Evolutionary conservation across 257 asterid genomes (phyloP).

Genomic region (Cinchona pubescens): DNA sequence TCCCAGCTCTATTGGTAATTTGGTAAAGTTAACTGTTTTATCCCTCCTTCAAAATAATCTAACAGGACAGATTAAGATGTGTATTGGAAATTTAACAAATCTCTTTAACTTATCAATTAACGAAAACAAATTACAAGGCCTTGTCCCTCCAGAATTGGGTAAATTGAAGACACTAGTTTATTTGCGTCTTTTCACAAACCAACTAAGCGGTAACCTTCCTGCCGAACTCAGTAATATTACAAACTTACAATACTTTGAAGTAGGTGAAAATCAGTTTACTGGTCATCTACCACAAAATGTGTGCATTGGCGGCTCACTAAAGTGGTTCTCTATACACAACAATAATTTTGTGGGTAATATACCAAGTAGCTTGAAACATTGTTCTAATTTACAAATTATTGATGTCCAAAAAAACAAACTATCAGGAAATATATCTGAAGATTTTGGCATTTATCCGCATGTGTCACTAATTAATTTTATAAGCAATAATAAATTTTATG

Average conservation of each 20-base stretch:
- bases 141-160: not conserved
- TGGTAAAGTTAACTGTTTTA: constrained; percentile 7
- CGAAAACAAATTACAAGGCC: not conserved
- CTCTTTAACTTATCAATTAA: not conserved
- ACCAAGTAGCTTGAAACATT: constrained; percentile 31
- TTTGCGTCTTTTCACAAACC: no score
- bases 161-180: not conserved
- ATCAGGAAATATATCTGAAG: no score
- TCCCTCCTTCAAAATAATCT: not conserved
- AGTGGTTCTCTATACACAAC: constrained; percentile 11
- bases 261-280: constrained; percentile 18
- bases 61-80: not conserved
- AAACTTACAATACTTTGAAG: no score
- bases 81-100: constrained; percentile 2
- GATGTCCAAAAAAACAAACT: constrained; percentile 25
- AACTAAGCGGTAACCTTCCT: no score
- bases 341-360: constrained; percentile 24
- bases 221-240: no score
- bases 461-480: no score
- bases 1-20: constrained; percentile 1
- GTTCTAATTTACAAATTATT: constrained; percentile 23
- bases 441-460: no score
- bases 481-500: no score
- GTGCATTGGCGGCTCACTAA: constrained; percentile 26
- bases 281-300: constrained; percentile 29